These are phyloP conservation scores for Pythium rhizo-oryzae DNA, from an alignment of 352 stramenopile species.

Conservation along the genomic window DNA sequence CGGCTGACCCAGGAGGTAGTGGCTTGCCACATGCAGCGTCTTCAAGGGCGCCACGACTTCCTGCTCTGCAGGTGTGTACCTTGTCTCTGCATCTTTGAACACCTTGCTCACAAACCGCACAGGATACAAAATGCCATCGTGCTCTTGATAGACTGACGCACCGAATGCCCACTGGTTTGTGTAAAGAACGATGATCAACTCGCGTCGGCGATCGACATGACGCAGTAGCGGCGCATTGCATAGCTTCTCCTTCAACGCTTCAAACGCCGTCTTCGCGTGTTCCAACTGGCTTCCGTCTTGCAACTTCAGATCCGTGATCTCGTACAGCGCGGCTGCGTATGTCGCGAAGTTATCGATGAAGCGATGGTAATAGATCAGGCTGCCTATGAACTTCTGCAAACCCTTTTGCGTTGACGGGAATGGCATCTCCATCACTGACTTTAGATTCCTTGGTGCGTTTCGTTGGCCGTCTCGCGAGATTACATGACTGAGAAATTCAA, in stretches of 20 bases:
- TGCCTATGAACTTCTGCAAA: slow-evolving; percentile 24
- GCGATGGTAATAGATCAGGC: slow-evolving; percentile 21
- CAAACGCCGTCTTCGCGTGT: slow-evolving; percentile 13
- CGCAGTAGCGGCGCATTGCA: slow-evolving; percentile 6
- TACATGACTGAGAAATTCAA: slow-evolving; percentile 18
- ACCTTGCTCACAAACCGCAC: slow-evolving; percentile 21
- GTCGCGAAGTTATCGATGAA: slow-evolving; percentile 25
- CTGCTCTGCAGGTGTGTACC: slow-evolving; percentile 12
- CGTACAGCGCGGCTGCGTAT: slow-evolving; percentile 12
- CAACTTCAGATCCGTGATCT: slow-evolving; percentile 16
- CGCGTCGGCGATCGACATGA: background rate
- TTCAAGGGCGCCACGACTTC: slow-evolving; percentile 24
- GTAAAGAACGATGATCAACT: slow-evolving; percentile 13
- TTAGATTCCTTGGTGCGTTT: slow-evolving; percentile 2
- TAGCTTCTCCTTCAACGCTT: slow-evolving; percentile 17
- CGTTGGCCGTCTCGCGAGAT: background rate
- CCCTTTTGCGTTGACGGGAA: slow-evolving; percentile 25
- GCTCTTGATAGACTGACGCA: slow-evolving; percentile 15
- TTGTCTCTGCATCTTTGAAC: slow-evolving; percentile 13
- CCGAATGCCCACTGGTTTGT: slow-evolving; percentile 21
- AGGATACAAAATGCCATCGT: slow-evolving; percentile 7
- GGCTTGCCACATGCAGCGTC: background rate
- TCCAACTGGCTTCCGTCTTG: slow-evolving; percentile 5
- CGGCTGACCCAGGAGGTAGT: slow-evolving; percentile 5
- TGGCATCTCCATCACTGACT: slow-evolving; percentile 9